Evolutionary conservation across 768 basidiomycete genomes (phyloP).

Genomic region (Tricholoma sp.): DNA sequence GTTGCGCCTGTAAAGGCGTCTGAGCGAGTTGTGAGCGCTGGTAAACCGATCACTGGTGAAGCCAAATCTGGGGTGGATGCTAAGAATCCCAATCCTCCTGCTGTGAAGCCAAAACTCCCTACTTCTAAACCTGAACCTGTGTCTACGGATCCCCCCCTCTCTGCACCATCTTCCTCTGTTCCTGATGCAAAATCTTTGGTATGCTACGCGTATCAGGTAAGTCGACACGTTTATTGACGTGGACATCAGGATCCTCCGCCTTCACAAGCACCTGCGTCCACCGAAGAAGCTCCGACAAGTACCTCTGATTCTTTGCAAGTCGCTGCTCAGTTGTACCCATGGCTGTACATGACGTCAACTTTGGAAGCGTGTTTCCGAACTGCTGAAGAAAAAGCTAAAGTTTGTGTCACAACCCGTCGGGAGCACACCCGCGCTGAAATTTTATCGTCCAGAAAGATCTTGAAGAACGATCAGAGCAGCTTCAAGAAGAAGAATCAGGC

Average conservation of each 20-base stretch:
- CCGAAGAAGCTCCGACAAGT: slow-evolving; percentile 14
- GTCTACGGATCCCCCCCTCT: background rate
- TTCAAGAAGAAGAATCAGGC: slow-evolving; percentile 35
- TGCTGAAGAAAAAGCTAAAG: slow-evolving; percentile 33
- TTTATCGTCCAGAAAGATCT: slow-evolving; percentile 29
- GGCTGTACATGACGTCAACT: slow-evolving; percentile 56
- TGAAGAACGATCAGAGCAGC: slow-evolving; percentile 24
- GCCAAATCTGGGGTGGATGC: background rate
- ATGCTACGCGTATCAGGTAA: background rate
- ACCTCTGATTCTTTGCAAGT: slow-evolving; percentile 38
- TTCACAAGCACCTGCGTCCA: background rate
- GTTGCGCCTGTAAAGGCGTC: background rate
- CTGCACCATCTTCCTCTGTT: background rate
- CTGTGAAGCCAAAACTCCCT: background rate
- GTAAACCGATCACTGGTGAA: background rate
- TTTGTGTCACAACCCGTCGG: slow-evolving; percentile 10
- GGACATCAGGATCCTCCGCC: slow-evolving; percentile 4
- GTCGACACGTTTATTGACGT: background rate
- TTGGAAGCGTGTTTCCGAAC: slow-evolving; percentile 45
- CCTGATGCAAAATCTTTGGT: slow-evolving; percentile 3
- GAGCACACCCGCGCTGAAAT: background rate
- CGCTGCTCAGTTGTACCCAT: slow-evolving; percentile 52
- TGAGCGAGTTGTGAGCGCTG: background rate
- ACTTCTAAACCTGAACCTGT: background rate
- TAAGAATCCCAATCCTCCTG: background rate